A percentile compares a stretch with the other conserved stretches of the same genome.
Conservation (phyloP, 1,139 yeast species). For the Zygosaccharomyces pseudobailii region DNA sequence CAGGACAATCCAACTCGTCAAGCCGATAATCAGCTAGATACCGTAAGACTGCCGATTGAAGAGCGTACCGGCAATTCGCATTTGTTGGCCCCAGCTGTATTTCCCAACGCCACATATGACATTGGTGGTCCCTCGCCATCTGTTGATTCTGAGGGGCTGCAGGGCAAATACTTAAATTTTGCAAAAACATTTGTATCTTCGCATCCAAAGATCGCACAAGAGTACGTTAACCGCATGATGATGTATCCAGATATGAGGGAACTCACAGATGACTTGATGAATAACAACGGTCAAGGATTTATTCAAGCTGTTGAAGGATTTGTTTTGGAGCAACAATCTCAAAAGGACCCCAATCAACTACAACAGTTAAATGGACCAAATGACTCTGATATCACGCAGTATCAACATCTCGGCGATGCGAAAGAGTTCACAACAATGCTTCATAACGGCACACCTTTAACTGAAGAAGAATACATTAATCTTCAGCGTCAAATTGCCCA, state of each 20-base stretch:
- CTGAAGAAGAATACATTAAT: constrained; percentile 30
- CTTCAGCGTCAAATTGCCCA: constrained; percentile 31
- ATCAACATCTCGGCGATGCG: constrained; percentile 20
- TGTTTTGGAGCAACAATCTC: constrained; percentile 18
- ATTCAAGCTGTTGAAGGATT: constrained; percentile 31
- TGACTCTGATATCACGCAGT: constrained; percentile 3
- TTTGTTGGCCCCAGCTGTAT: background rate
- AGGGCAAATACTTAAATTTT: constrained; percentile 26
- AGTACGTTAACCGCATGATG: constrained; percentile 31
- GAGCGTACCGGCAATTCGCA: background rate
- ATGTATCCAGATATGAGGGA: constrained; percentile 33
- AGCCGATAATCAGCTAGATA: background rate
- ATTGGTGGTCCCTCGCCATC: constrained; percentile 1
- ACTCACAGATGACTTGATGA: constrained; percentile 33
- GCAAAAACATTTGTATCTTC: constrained; percentile 33
- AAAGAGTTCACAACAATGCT: constrained; percentile 29
- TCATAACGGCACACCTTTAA: constrained; percentile 29
- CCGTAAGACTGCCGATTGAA: constrained; percentile 1
- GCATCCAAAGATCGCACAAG: constrained; percentile 33
- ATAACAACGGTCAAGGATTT: constrained; percentile 29
- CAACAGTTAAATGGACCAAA: background rate
- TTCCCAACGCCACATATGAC: background rate
- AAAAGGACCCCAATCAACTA: background rate
- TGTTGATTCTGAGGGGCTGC: constrained; percentile 18
- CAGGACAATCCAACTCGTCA: background rate